Base-by-base conservation (phyloP, 306 rosid genomes). In the Styphnolobium japonicum region DNA sequence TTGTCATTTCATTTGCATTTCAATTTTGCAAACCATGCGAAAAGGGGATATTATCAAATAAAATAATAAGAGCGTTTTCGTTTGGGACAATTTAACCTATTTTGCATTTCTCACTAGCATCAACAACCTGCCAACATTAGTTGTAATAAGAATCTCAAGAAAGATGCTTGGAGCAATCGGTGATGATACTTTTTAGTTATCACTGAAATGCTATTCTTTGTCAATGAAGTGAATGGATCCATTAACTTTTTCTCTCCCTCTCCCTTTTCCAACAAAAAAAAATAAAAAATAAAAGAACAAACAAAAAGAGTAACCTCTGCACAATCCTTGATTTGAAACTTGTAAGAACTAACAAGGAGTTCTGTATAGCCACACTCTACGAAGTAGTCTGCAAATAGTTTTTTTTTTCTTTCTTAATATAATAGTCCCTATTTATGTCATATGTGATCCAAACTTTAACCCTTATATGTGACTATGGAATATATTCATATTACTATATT, bases 11-110 rank as follows among this genome's bases (percentile, higher is more conserved):
- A 53, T 34, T 9, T 10, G 62, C 75, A 22, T n/a, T n/a, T n/a
- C n/a, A n/a, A n/a, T n/a, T n/a, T 67, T 73, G 21, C 42, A 36
- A 49, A 22, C 71, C 60, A 77, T 79, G 45, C 49, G 23, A n/a
- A 23, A 51, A 25, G n/a, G 42, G 21, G 73, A 5, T 19, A 65
- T 21, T 69, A 42, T 52, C 61, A 40, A 53, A 56, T 23, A 18
- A 53, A 7, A 31, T 43, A 4, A 45, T 21, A 31, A 57, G 42
- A 57, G 58, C 57, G 63, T 67, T 57, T 58, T 51, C 42, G 48
- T 18, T 40, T 18, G 14, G 40, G 62, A 70, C 55, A 51, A 16
- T 33, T 66, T 81, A 52, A 23, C 15, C 25, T 34, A 37, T 27
- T 72, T 75, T 69, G 19, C 66, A 16, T 39, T 67, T 77, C 42